phyloP scores from a whole-genome alignment of 352 stramenopile species.

The Phytopythium ostracodes region DNA sequence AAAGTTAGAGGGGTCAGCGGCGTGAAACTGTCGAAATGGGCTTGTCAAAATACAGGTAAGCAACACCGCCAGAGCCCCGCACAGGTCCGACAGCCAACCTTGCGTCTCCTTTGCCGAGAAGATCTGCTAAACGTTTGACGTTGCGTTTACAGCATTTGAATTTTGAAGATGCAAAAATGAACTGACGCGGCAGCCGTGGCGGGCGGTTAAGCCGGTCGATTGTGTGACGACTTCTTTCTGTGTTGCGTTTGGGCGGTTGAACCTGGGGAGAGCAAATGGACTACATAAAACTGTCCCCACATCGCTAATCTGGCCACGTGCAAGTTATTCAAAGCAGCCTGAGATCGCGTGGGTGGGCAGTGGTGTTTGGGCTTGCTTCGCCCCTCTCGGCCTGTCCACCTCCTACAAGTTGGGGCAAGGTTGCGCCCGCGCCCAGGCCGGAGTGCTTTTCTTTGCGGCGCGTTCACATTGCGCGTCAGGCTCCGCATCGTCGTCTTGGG shows the following conservation, averaged over 20 bases:
- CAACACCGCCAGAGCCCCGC: too few species aligned
- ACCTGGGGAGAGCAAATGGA: neutral
- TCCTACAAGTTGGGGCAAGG: neutral
- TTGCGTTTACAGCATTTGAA: slow-evolving; percentile 3
- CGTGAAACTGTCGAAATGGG: neutral
- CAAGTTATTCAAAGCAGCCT: slow-evolving; percentile 6
- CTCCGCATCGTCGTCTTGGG: neutral
- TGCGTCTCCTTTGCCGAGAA: neutral
- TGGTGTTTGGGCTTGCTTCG: neutral
- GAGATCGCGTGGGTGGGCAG: slow-evolving; percentile 6
- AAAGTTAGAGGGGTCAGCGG: too few species aligned
- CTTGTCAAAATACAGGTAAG: neutral
- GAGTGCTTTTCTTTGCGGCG: neutral
- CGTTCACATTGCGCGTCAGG: neutral
- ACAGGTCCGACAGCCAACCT: neutral
- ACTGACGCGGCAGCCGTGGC: slow-evolving; percentile 3
- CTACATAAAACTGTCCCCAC: slow-evolving; percentile 3
- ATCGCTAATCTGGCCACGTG: neutral
- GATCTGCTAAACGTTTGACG: neutral
- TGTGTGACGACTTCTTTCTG: slow-evolving; percentile 4
- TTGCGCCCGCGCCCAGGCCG: too few species aligned
- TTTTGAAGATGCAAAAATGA: neutral
- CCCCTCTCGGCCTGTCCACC: too few species aligned
- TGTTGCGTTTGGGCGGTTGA: slow-evolving; percentile 5
- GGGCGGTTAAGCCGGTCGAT: neutral